Evolutionary conservation across 441 rosid genomes (phyloP), one percentile per base, ranked within the genome.

Genomic region (Gossypium davidsonii): DNA sequence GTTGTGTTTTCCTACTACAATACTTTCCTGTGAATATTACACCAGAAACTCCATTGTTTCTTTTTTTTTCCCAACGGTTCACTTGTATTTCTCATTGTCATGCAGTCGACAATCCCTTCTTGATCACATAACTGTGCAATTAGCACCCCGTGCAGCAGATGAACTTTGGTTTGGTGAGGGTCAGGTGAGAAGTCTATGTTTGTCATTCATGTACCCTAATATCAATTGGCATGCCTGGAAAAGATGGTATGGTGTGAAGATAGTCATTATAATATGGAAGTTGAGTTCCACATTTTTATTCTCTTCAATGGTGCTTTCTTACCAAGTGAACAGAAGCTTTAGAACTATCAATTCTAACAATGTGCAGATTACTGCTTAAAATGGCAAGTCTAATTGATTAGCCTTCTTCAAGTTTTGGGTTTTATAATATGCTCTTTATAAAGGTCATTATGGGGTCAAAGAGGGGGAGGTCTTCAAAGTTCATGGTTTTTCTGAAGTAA

Each of bases 81-180:
- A 63, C 68, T 64, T 12, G 25, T 70, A 48, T 62, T 75, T 75
- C 25, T 42, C 62, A 58, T 12, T 75, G 56, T 57, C 10, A 72
- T 82, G 83, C 90, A 91, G 98, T 63, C 92, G 98, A 53, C 93
- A 90, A 72, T 88, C 96, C 65, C 81, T 90, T 66, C 82, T 93
- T 81, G 98, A 93, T 88, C 91, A 93, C 77, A 93, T 93, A 75
- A 89, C 97, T 10, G 96, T 93, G 73, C 98, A 90, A 79, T 80
- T 93, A 72, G 98, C 97, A 67, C 97, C 97, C 11, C 93, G 94
- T 21, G 98, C 94, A 77, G 98, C 96, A 4, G 98, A 93, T 87
- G 98, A 93, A 82, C 85, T 93, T 51, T 91, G 97, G 94, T 83
- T 75, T 57, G 98, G 97, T 21, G 88, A 88, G 85, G 84, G 77